Evolutionary conservation across 192 early-diverging fungal genomes (phyloP).

Genomic region (Chytriomyces confervae): DNA sequence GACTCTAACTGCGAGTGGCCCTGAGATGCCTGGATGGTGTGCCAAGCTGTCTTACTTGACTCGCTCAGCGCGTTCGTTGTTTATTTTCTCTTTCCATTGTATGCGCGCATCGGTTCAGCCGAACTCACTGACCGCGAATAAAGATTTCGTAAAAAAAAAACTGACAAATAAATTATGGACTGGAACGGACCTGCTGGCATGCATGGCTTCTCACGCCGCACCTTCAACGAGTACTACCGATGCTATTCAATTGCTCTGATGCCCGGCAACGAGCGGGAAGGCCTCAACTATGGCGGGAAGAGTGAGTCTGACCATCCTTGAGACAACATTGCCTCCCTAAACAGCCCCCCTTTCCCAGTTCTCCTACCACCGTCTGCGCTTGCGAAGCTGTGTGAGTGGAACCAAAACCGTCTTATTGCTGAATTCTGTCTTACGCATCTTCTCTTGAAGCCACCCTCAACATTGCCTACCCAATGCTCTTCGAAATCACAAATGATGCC

Average conservation of each 20-base stretch:
- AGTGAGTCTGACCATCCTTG: conserved; percentile 50
- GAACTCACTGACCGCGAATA: too few relatives aligned
- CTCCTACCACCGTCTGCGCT: conserved; percentile 79
- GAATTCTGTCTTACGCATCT: too few relatives aligned
- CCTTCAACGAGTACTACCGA: conserved; percentile 49
- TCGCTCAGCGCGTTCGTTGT: too few relatives aligned
- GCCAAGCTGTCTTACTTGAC: too few relatives aligned
- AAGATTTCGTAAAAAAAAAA: too few relatives aligned
- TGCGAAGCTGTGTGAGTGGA: conserved; percentile 61
- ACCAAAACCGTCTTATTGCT: too few relatives aligned
- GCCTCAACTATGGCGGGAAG: conserved; percentile 81
- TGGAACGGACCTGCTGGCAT: conserved; percentile 1
- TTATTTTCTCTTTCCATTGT: too few relatives aligned
- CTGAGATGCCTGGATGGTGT: too few relatives aligned
- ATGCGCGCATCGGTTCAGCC: background rate
- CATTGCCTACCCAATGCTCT: conserved; percentile 92
- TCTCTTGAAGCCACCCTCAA: conserved; percentile 11
- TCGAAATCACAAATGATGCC: conserved; percentile 72
- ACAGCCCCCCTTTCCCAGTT: conserved; percentile 51
- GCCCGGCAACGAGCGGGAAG: conserved; percentile 73
- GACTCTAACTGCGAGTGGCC: too few relatives aligned
- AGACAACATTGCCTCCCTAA: background rate
- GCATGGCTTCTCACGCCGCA: background rate
- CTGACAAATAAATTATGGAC: conserved; percentile 10
- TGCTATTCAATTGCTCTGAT: conserved; percentile 78